phyloP scores from a whole-genome alignment of 257 asterid genomes.

The Jaltomata sinuosa region DNA sequence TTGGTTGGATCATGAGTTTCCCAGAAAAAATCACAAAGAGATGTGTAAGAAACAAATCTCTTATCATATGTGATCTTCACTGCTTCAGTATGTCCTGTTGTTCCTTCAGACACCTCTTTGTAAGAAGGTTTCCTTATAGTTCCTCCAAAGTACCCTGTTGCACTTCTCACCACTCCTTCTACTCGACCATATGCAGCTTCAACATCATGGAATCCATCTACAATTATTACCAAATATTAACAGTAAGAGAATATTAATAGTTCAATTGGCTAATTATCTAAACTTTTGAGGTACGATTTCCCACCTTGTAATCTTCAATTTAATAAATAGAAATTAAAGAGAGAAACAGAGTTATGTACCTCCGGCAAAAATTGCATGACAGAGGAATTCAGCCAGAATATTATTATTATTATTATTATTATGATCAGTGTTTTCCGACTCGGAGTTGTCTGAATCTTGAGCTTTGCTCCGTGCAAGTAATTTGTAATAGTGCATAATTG shows the following conservation, averaged over 20 bases:
- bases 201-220: background rate
- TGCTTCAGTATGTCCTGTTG: background rate
- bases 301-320: no score
- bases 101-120: background rate
- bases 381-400: background rate
- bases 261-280: no score
- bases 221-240: background rate
- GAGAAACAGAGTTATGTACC: background rate
- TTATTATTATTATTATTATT: background rate
- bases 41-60: background rate
- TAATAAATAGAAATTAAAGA: background rate
- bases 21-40: constrained; percentile 2
- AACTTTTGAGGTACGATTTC: no score
- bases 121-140: background rate
- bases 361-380: constrained; percentile 5
- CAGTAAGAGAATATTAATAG: no score
- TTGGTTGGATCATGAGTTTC: background rate
- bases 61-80: background rate
- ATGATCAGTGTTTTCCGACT: background rate
- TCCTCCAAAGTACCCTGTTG: constrained; percentile 2
- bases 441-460: background rate
- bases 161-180: background rate
- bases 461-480: background rate
- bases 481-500: background rate
- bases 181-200: constrained; percentile 9